Base-by-base conservation (phyloP, 805 yeast genomes). In the Tetrapisispora iriomotensis region DNA sequence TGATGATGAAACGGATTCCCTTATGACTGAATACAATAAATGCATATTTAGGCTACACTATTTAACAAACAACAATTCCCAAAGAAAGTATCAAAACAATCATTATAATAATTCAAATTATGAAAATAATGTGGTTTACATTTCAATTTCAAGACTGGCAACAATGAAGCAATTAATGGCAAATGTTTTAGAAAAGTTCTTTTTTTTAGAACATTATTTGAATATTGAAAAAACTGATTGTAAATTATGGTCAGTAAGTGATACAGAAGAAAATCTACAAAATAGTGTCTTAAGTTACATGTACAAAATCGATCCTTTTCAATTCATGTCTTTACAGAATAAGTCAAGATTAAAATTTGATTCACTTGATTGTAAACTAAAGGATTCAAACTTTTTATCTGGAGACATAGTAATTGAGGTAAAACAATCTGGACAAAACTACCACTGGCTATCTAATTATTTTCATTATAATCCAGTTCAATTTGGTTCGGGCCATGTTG, bases 401-500 rank as follows among this genome's bases (percentile, higher is more conserved):
- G 53, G 58, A 1, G 62, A 59, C 45, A 44, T 66, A 33, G 56
- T 60, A 8, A 51, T 65, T 12, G 71, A 66, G 42, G 47, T 54
- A 14, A 60, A 59, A 37, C 53, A 43, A 26, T 26, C 40, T 6
- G 43, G 47, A 6, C 34, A 46, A 21, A 51, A 54, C 6, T 45
- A 53, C 15, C 65, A 58, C 37, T 66, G 71, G 71, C 58, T 62
- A 1, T 64, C 70, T 6, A 55, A 55, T 29, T 58, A 54, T 38
- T 50, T 46, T 26, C 47, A 50, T 4, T 57, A 61, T 28, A 55
- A 58, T 41, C 54, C 61, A 8, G 50, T 61, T 3, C 19, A 43
- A 1, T 56, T 59, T n/a, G 51, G 66, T 1, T 51, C 56, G 40
- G 88, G 96, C 47, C 54, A 67, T 34, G 58, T 69, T 42, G 80